Conservation (phyloP, 2,329 filamentous ascomycete genomes). For the Fusarium circinatum region DNA sequence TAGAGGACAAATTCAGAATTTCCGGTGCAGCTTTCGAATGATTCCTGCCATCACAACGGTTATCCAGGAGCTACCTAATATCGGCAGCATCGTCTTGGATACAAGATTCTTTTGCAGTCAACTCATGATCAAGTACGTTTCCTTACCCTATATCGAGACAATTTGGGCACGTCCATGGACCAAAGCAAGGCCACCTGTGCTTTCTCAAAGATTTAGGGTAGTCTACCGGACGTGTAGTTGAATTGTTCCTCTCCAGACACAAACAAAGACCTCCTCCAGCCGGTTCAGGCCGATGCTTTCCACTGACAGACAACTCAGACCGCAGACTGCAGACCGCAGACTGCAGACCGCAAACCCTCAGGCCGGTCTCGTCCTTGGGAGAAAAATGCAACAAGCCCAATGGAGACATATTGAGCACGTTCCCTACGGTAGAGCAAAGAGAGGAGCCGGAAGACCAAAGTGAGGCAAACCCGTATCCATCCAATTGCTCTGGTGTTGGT, state of each 20-base stretch:
- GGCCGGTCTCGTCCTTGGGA: constrained; percentile 1
- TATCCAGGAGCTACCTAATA: background rate
- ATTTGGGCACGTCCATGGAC: background rate
- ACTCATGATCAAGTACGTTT: background rate
- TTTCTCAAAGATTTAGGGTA: background rate
- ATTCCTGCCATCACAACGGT: background rate
- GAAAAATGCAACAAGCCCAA: constrained; percentile 1
- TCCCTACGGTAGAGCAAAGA: background rate
- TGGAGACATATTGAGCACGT: constrained; percentile 4
- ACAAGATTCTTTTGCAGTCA: background rate
- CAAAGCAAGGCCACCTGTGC: too few species aligned
- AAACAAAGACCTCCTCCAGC: background rate
- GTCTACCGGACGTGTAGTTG: background rate
- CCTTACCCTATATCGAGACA: background rate
- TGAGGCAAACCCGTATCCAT: background rate
- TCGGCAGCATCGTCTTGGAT: background rate
- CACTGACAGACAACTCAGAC: constrained; percentile 4
- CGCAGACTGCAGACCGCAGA: background rate
- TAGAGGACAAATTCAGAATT: background rate
- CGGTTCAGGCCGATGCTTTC: constrained; percentile 13
- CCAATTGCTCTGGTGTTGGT: background rate
- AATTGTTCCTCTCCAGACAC: background rate
- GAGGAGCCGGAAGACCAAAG: constrained; percentile 1
- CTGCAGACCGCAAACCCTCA: constrained; percentile 2
- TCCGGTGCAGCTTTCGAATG: background rate